phyloP scores from a whole-genome alignment of 2,329 filamentous ascomycete species.

The Teratosphaeria zuluensis region DNA sequence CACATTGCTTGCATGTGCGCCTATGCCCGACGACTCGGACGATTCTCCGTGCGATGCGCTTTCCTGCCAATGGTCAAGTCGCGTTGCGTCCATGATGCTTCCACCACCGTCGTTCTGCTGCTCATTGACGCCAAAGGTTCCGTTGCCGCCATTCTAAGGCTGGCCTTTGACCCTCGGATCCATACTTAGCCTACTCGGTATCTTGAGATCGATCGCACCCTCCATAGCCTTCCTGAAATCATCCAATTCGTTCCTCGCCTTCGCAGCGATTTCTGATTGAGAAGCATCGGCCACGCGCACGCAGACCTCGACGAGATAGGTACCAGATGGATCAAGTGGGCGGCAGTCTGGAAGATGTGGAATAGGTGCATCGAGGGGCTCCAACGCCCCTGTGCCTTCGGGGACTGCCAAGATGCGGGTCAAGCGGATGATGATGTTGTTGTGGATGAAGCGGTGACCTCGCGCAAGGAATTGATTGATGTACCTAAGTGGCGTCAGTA shows the following conservation, averaged over 20 bases:
- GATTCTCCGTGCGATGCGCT: no score
- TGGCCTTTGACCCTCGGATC: constrained; percentile 45
- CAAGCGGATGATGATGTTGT: constrained; percentile 48
- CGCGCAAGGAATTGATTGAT: constrained; percentile 45
- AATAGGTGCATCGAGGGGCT: constrained; percentile 28
- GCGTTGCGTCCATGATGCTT: no score
- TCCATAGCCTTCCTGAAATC: constrained; percentile 46
- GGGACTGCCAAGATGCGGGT: constrained; percentile 42
- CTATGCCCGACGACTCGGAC: no score
- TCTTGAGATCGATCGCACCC: constrained; percentile 46
- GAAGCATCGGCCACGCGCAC: constrained; percentile 48
- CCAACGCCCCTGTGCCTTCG: constrained; percentile 9
- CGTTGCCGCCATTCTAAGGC: not conserved
- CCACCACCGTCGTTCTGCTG: no score
- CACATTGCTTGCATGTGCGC: no score
- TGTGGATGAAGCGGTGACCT: constrained; percentile 48
- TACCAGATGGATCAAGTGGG: constrained; percentile 46
- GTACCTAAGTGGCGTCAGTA: constrained; percentile 4
- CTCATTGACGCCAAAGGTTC: not conserved
- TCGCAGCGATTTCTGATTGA: constrained; percentile 44
- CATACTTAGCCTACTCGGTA: constrained; percentile 49
- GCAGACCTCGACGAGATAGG: constrained; percentile 49
- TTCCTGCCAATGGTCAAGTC: no score
- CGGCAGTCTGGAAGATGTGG: constrained; percentile 33
- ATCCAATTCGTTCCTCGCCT: constrained; percentile 46